These are phyloP conservation scores for Penicillium sp. DNA, from an alignment of 2,329 filamentous ascomycete species.

Conservation along the genomic window DNA sequence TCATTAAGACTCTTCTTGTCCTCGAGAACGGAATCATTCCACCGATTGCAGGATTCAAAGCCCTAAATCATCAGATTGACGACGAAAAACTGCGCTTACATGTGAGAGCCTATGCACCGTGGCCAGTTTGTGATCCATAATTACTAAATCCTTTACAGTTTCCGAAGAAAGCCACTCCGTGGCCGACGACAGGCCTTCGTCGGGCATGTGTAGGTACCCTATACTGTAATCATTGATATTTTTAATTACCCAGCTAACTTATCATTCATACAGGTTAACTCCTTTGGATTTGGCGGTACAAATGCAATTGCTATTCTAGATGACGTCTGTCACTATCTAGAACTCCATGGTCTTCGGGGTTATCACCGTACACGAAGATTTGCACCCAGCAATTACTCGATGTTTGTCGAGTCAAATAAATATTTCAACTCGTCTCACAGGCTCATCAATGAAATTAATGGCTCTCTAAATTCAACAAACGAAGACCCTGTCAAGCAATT, in stretches of 20 bases:
- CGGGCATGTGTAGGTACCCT: slow-evolving; percentile 20
- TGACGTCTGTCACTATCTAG: slow-evolving; percentile 18
- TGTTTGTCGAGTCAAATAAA: too few relatives aligned
- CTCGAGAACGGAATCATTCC: slow-evolving; percentile 32
- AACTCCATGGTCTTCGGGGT: neutral
- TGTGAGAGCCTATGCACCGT: too few relatives aligned
- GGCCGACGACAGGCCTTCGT: neutral
- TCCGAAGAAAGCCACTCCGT: neutral
- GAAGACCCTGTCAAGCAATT: too few relatives aligned
- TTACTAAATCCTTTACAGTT: too few relatives aligned
- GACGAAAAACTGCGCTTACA: too few relatives aligned
- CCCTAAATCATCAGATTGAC: too few relatives aligned
- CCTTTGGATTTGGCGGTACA: slow-evolving; percentile 35
- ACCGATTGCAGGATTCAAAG: slow-evolving; percentile 13
- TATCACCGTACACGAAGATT: neutral
- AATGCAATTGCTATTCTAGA: slow-evolving; percentile 33
- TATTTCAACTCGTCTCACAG: too few relatives aligned
- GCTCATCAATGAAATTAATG: too few relatives aligned
- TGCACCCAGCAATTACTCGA: too few relatives aligned
- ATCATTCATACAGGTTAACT: slow-evolving; percentile 23
- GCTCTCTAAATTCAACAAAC: neutral
- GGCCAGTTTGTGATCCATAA: too few relatives aligned
- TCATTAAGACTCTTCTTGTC: slow-evolving; percentile 28
- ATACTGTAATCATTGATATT: too few relatives aligned
- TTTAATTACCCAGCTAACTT: too few relatives aligned